Base-by-base conservation (phyloP, 164 flowering plant genomes). In the Berberis vulgaris region DNA sequence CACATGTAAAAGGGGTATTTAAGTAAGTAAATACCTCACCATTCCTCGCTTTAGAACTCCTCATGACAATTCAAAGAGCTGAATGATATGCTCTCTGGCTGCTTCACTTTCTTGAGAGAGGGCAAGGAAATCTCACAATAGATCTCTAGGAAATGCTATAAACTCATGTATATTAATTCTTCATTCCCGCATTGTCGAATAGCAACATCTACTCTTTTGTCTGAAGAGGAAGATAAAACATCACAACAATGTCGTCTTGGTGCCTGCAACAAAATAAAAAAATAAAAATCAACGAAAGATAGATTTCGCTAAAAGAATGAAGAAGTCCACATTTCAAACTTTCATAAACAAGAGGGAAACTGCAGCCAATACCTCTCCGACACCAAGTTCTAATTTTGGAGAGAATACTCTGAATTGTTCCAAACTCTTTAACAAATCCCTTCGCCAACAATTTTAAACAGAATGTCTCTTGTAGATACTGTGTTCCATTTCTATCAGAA, bases 161-260 rank as follows among this genome's bases (percentile, higher is more conserved):
- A 38, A 62, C 75, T 41, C 86, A 85, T 84, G 50, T 83, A 72
- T 13, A 86, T 82, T 13, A 86, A 65, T 67, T 89, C 97, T 66
- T 76, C 77, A 43, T 39, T 59, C 59, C 82, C 73, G 64, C 94
- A 89, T 62, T 73, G 67, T 73, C 87, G 79, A 47, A 83, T 78
- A 57, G 71, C 62, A 59, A 89, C 77, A 59, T 71, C 69, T 79
- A 83, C 80, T 46, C 69, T 69, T 66, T 69, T 66, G 41, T 74
- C 75, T 60, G 56, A 66, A 41, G 71, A 54, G 42, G 71, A 57
- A 12, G 81, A 69, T 43, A 71, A 57, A 66, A 88, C 67, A 70
- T 79, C 80, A 67, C 95, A 86, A 67, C 97, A 91, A 40, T 80
- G 84, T n/a, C 96, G 82, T 63, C 96, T 83, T 9, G 81, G 88